These are phyloP conservation scores for Solanum stenotomum DNA, from an alignment of 257 asterid genomes.

Conservation along the genomic window DNA sequence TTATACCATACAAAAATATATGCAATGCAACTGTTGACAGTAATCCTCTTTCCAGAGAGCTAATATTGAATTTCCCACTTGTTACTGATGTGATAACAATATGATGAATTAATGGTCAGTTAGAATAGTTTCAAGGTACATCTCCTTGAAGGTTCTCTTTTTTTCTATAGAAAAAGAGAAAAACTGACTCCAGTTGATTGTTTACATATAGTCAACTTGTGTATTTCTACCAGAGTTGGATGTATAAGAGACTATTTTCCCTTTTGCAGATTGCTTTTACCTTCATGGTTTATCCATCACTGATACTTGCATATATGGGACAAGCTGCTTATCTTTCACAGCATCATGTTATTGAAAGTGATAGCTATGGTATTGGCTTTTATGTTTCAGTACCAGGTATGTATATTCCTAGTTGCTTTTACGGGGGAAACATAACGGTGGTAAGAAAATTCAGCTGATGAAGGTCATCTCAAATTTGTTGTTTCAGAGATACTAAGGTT, in stretches of 20 bases:
- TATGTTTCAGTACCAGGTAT: slow-evolving; percentile 88
- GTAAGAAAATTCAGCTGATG: background rate
- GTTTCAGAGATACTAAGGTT: slow-evolving; percentile 43
- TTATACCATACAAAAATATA: background rate
- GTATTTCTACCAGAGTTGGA: background rate
- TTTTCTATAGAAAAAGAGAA: background rate
- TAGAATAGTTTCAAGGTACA: background rate
- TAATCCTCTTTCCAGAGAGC: background rate
- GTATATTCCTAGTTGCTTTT: background rate
- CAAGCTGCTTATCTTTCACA: slow-evolving; percentile 86
- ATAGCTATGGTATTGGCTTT: slow-evolving; percentile 51
- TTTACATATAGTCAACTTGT: background rate
- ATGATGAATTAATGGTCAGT: background rate
- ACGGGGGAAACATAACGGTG: background rate
- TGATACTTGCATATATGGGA: slow-evolving; percentile 88
- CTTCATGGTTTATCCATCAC: slow-evolving; percentile 60
- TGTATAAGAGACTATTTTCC: slow-evolving; percentile 1
- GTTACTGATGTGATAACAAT: background rate
- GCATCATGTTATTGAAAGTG: slow-evolving; percentile 37
- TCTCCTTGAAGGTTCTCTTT: background rate
- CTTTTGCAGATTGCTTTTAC: slow-evolving; percentile 71
- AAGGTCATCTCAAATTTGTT: background rate
- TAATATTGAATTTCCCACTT: background rate
- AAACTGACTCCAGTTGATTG: background rate
- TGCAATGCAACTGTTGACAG: background rate